These are phyloP conservation scores for Aspergillus udagawae DNA, from an alignment of 2,329 filamentous ascomycete genomes.

Conservation along the genomic window DNA sequence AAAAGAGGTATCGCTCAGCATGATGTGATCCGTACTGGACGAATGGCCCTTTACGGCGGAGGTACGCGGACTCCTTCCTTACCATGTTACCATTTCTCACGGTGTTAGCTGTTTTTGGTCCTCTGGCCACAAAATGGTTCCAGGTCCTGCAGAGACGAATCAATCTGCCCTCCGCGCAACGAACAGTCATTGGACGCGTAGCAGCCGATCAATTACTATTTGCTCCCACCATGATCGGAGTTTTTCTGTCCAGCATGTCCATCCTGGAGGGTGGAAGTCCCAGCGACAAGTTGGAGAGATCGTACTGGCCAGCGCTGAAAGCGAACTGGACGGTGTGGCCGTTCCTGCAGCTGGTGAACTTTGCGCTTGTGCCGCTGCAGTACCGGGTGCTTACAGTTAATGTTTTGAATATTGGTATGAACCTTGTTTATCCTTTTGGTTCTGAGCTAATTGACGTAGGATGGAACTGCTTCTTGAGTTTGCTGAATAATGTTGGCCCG, in stretches of 20 bases:
- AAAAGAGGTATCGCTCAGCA: conserved; percentile 6
- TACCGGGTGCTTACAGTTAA: conserved; percentile 14
- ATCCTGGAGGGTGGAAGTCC: conserved; percentile 9
- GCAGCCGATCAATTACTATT: conserved; percentile 11
- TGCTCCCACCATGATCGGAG: conserved; percentile 15
- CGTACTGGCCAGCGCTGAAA: conserved; percentile 13
- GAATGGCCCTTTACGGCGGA: conserved; percentile 13
- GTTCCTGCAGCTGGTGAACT: conserved; percentile 9
- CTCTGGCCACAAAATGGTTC: conserved; percentile 15
- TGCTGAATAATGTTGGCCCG: conserved; percentile 8
- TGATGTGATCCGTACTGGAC: conserved; percentile 9
- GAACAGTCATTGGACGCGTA: conserved; percentile 10
- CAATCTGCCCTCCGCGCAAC: not conserved
- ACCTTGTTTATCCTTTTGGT: not conserved
- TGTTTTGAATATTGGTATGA: conserved; percentile 14
- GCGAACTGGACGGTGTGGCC: conserved; percentile 16
- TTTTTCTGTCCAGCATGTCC: conserved; percentile 15
- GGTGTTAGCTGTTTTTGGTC: conserved; percentile 10
- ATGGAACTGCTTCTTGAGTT: conserved; percentile 17
- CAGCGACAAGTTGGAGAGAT: conserved; percentile 8
- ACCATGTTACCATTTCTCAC: not conserved
- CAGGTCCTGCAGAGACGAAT: conserved; percentile 11
- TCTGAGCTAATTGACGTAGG: conserved; percentile 4
- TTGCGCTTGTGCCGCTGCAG: conserved; percentile 13
- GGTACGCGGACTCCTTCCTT: conserved; percentile 1